Percentiles rank a stretch among this genome's conserved stretches.
Evolutionary conservation across 305 asterid genomes (phyloP).

Genomic region (Withania somnifera): DNA sequence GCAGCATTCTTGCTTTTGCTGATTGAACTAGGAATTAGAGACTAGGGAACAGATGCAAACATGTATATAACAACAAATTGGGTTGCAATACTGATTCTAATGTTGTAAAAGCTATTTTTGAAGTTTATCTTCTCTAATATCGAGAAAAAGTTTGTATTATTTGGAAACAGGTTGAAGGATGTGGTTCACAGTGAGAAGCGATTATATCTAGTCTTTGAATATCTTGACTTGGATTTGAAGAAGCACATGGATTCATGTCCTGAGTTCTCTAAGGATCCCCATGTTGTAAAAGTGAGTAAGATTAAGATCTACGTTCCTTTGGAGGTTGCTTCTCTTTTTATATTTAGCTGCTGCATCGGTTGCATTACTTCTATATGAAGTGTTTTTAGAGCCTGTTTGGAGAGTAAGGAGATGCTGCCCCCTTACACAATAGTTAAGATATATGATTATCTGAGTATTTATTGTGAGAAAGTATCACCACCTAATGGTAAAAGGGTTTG

Average conservation of each 20-base stretch:
- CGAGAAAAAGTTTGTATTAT: neutral
- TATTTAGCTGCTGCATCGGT: neutral
- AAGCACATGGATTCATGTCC: conserved; percentile 96
- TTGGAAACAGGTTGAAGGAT: conserved; percentile 70
- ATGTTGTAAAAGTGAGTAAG: conserved; percentile 55
- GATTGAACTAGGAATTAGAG: neutral
- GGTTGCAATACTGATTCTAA: neutral
- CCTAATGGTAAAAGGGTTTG: neutral
- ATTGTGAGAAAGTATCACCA: neutral
- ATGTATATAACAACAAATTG: neutral
- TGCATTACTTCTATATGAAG: neutral
- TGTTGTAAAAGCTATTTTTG: neutral
- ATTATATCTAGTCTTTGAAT: conserved; percentile 87
- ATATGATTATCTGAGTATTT: neutral
- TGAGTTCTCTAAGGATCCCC: conserved; percentile 78
- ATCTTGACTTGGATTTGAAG: conserved; percentile 93
- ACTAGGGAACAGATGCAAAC: neutral
- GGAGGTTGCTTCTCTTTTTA: neutral
- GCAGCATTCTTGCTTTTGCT: neutral
- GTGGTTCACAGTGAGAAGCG: conserved; percentile 96
- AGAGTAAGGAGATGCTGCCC: neutral
- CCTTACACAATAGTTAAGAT: neutral
- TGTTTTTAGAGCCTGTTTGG: neutral
- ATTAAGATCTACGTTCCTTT: conserved; percentile 19
- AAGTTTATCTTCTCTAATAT: neutral